Conservation (phyloP, 2,329 filamentous ascomycete genomes). For the Nectriaceae sp. region DNA sequence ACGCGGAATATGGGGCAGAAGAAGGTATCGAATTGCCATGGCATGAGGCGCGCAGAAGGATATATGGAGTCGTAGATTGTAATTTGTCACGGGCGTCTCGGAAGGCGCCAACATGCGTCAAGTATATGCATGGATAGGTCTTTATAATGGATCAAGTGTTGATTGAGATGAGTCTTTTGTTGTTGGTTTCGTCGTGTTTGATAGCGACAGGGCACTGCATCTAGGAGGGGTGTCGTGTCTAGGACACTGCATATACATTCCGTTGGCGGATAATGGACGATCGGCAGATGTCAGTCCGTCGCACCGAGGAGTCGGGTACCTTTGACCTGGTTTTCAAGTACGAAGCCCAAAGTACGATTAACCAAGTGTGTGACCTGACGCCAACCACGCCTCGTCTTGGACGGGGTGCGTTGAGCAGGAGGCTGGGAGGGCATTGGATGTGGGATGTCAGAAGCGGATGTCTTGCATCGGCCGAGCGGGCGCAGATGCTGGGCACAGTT, state of each 20-base stretch:
- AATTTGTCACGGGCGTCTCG: background rate
- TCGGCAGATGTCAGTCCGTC: background rate
- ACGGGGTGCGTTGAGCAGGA: background rate
- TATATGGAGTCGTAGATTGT: background rate
- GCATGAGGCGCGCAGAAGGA: background rate
- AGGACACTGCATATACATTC: too few relatives aligned
- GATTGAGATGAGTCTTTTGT: background rate
- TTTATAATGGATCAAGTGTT: background rate
- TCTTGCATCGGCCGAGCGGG: background rate
- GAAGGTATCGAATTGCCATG: background rate
- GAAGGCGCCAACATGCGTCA: background rate
- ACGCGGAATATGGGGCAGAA: background rate
- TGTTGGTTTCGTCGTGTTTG: too few relatives aligned
- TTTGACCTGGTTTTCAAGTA: too few relatives aligned
- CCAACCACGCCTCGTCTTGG: background rate
- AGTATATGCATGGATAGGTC: background rate
- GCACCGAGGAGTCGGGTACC: background rate
- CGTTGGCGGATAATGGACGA: background rate
- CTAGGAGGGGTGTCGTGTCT: too few relatives aligned
- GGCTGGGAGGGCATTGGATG: too few relatives aligned
- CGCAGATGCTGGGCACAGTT: background rate
- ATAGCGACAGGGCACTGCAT: too few relatives aligned
- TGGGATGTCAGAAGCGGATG: background rate
- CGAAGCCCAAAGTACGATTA: too few relatives aligned
- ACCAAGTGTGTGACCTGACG: background rate